Conservation (phyloP, 306 rosid species). For the Glycine tomentella region DNA sequence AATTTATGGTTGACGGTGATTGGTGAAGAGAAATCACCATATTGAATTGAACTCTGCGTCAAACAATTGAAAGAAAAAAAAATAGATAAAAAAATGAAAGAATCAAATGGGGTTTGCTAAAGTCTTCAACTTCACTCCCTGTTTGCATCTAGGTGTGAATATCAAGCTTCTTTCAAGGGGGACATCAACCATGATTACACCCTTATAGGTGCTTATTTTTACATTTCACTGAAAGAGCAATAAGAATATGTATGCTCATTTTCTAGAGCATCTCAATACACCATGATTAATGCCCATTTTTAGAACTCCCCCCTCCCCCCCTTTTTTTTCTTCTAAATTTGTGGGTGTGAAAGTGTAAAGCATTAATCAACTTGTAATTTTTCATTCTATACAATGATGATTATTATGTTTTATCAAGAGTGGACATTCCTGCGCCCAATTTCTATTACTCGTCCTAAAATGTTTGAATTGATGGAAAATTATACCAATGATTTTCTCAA, state of each 20-base stretch:
- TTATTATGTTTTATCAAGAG: slow-evolving; percentile 61
- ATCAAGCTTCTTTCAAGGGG: slow-evolving; percentile 61
- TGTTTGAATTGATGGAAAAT: slow-evolving; percentile 46
- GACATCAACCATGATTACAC: slow-evolving; percentile 62
- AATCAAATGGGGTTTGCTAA: neutral
- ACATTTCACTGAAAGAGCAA: slow-evolving; percentile 43
- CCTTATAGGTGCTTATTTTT: slow-evolving; percentile 50
- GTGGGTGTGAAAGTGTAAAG: slow-evolving; percentile 44
- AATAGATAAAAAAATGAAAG: neutral
- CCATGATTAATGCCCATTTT: slow-evolving; percentile 49
- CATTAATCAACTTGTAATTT: slow-evolving; percentile 51
- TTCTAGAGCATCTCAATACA: slow-evolving; percentile 49
- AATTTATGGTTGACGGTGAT: slow-evolving; percentile 44
- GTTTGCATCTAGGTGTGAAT: slow-evolving; percentile 59
- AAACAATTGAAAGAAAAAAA: slow-evolving; percentile 13
- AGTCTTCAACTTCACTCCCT: slow-evolving; percentile 61
- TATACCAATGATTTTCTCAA: slow-evolving; percentile 29
- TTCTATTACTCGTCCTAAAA: slow-evolving; percentile 45
- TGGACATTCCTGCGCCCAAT: slow-evolving; percentile 63
- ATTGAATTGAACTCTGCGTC: slow-evolving; percentile 10
- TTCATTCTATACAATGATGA: slow-evolving; percentile 59
- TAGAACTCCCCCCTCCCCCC: slow-evolving; percentile 26
- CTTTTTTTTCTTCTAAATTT: slow-evolving; percentile 42
- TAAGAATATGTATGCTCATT: slow-evolving; percentile 15
- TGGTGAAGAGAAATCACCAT: slow-evolving; percentile 55